Conservation (phyloP, 805 yeast species). For the Yamadazyma takamatsuzukensis region DNA sequence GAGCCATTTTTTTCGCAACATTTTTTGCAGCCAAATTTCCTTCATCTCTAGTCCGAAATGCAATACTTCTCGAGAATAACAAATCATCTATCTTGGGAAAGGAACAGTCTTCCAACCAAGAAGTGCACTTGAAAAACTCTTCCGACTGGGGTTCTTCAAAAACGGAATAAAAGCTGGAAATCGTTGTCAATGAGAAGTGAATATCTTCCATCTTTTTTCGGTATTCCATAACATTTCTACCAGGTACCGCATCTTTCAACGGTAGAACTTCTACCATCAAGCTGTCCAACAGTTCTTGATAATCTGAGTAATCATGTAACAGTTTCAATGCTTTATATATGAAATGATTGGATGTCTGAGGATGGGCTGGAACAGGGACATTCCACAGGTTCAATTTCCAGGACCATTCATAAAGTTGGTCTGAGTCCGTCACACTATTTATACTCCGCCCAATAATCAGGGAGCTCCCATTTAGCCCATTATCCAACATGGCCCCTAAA, state of each 20-base stretch:
- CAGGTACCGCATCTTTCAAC: constrained; percentile 10
- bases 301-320: constrained; percentile 17
- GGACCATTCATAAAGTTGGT: constrained; percentile 52
- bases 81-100: constrained; percentile 32
- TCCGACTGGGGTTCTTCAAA: no score
- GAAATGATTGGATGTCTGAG: constrained; percentile 39
- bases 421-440: constrained; percentile 3
- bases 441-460: constrained; percentile 33
- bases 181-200: not conserved
- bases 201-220: no score
- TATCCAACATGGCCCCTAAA: constrained; percentile 37
- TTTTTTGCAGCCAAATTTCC: constrained; percentile 20
- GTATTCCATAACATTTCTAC: no score
- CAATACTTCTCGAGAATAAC: constrained; percentile 38
- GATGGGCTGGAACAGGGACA: constrained; percentile 44
- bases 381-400: constrained; percentile 84
- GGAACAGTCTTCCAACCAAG: not conserved
- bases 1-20: not conserved
- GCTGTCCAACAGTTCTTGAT: no score
- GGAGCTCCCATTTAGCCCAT: constrained; percentile 60
- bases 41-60: no score
- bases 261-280: constrained; percentile 17
- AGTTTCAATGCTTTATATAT: constrained; percentile 52
- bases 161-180: not conserved
- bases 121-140: no score